Evolutionary conservation across 176 grass and related monocot species (phyloP).

Genomic region (Metroxylon sagu): DNA sequence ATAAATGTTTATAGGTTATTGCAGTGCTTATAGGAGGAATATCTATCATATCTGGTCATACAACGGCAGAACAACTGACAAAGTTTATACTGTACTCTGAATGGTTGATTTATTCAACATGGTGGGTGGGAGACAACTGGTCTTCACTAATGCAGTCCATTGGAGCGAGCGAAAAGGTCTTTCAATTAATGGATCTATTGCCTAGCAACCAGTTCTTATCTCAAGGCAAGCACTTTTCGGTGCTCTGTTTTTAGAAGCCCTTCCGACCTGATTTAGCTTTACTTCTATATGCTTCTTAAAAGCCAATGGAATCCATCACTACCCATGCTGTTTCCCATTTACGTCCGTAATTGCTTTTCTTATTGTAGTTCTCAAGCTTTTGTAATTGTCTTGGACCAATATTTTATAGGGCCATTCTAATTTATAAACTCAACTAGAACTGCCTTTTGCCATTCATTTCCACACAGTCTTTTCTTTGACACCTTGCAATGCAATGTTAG

Average conservation of each 20-base stretch:
- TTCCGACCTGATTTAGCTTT: no score
- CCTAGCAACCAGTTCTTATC: conserved; percentile 59
- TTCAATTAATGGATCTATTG: conserved; percentile 84
- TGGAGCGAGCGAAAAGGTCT: conserved; percentile 97
- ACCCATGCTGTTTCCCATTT: no score
- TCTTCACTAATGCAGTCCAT: conserved; percentile 95
- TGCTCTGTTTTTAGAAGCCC: not conserved
- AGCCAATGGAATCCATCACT: no score
- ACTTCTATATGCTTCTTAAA: no score
- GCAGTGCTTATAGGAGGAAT: conserved; percentile 92
- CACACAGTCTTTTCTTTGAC: no score
- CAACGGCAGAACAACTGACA: conserved; percentile 84
- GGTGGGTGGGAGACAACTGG: conserved; percentile 99
- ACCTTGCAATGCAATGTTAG: no score
- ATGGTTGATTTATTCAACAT: conserved; percentile 94
- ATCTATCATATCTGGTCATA: conserved; percentile 80
- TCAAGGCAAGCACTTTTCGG: conserved; percentile 46
- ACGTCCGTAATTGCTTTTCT: no score
- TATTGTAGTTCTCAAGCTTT: no score
- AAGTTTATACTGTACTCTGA: conserved; percentile 96
- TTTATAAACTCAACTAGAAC: no score
- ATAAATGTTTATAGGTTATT: conserved; percentile 84
- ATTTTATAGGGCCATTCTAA: no score
- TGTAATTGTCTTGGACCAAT: no score
- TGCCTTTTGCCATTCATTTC: no score